A percentile compares a stretch with the other conserved stretches of the same genome.
Conservation (phyloP, 192 early-diverging fungal species). For the Umbelopsis ramanniana region DNA sequence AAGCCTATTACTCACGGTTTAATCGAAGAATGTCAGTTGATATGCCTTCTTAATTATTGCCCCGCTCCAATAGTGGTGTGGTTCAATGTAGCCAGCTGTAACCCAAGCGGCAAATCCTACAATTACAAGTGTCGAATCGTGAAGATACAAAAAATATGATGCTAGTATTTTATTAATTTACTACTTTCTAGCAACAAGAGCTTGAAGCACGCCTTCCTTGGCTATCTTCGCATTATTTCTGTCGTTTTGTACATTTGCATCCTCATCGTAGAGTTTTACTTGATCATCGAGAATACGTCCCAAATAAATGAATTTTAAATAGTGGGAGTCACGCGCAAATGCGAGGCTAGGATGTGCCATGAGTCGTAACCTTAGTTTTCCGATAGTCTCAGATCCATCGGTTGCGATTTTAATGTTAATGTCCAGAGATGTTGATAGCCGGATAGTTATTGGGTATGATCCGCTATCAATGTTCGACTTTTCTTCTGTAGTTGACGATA, state of each 20-base stretch:
- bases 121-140: no score
- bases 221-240: constrained; percentile 8
- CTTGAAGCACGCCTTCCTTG: constrained; percentile 10
- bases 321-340: constrained; percentile 23
- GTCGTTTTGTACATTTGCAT: constrained; percentile 5
- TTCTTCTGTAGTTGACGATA: neutral
- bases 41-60: no score
- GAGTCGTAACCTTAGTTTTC: constrained; percentile 32
- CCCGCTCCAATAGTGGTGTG: no score
- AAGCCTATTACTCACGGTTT: no score
- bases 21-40: no score
- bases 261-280: constrained; percentile 11
- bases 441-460: constrained; percentile 30
- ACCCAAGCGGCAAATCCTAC: no score
- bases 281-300: constrained; percentile 48
- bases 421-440: constrained; percentile 41
- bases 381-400: constrained; percentile 37
- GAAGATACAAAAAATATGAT: no score
- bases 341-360: constrained; percentile 24
- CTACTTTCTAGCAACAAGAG: constrained; percentile 1
- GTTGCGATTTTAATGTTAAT: constrained; percentile 22
- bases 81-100: no score
- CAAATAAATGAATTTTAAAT: constrained; percentile 53
- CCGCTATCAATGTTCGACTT: constrained; percentile 4
- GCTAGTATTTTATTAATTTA: neutral